A percentile compares a stretch with the other conserved stretches of the same genome.
phyloP scores from a whole-genome alignment of 2,329 filamentous ascomycete genomes.

The Claviceps spartinae region DNA sequence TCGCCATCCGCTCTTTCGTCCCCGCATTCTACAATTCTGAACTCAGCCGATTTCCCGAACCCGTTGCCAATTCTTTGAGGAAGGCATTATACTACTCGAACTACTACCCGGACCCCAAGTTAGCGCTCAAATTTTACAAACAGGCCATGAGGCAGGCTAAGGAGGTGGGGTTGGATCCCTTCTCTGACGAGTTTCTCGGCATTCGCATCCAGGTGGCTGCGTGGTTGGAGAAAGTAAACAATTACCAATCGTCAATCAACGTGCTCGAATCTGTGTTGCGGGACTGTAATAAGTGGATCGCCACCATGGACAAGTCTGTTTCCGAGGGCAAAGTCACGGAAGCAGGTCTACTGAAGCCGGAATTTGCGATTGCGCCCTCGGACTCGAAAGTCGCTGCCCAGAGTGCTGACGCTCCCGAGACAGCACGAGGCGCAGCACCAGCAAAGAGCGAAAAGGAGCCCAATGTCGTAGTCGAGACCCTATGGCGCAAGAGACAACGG shows the following conservation, averaged over 20 bases:
- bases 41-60: conserved; percentile 49
- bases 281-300: conserved; percentile 54
- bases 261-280: conserved; percentile 63
- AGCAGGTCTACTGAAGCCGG: conserved; percentile 20
- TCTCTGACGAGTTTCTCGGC: conserved; percentile 81
- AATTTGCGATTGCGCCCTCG: conserved; percentile 2
- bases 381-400: conserved; percentile 1
- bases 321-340: conserved; percentile 32
- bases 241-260: conserved; percentile 56
- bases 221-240: conserved; percentile 65
- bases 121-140: conserved; percentile 73
- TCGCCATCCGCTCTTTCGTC: conserved; percentile 31
- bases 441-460: background rate
- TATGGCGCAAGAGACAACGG: conserved; percentile 47
- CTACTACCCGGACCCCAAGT: conserved; percentile 55
- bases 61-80: conserved; percentile 65
- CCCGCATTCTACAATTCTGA: conserved; percentile 41
- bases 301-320: conserved; percentile 36
- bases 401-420: background rate
- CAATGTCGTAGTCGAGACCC: conserved; percentile 25
- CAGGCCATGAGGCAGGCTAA: conserved; percentile 62
- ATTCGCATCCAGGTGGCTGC: conserved; percentile 71
- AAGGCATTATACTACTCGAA: conserved; percentile 80
- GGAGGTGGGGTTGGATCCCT: conserved; percentile 68
- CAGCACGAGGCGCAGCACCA: conserved; percentile 9